Conservation (phyloP, 768 basidiomycete genomes). For the Pilatotrama ljubarskyi region DNA sequence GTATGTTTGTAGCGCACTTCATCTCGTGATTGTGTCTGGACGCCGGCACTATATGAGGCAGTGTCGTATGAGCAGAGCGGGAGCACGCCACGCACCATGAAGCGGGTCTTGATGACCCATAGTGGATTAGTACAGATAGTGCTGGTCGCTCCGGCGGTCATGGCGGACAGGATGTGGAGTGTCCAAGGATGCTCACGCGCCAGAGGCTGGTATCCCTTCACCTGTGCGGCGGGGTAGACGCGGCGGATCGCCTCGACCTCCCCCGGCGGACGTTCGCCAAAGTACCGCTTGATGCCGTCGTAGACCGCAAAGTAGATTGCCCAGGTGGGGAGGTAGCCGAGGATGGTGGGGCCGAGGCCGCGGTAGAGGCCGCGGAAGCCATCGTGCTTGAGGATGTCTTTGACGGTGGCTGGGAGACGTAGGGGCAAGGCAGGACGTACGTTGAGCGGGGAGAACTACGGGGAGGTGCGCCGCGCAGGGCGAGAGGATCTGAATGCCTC, state of each 20-base stretch:
- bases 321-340: conserved; percentile 98
- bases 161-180: conserved; percentile 90
- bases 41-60: background rate
- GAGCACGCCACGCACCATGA: conserved; percentile 71
- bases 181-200: conserved; percentile 83
- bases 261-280: conserved; percentile 66
- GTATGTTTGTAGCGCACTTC: conserved; percentile 88
- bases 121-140: conserved; percentile 94
- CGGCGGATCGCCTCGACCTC: conserved; percentile 38
- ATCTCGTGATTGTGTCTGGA: conserved; percentile 77
- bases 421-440: conserved; percentile 21
- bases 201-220: conserved; percentile 81
- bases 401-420: conserved; percentile 49
- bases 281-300: conserved; percentile 87
- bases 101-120: conserved; percentile 99
- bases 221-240: conserved; percentile 80
- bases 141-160: conserved; percentile 92
- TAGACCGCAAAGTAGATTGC: conserved; percentile 99
- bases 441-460: conserved; percentile 23
- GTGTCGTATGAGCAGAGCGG: conserved; percentile 14
- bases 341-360: conserved; percentile 94
- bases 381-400: conserved; percentile 56
- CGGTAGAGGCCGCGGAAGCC: conserved; percentile 92
- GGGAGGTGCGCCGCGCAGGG: conserved; percentile 19
- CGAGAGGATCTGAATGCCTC: conserved; percentile 27